A percentile compares a stretch with the other conserved stretches of the same genome.
Evolutionary conservation across 2,329 filamentous ascomycete species (phyloP).

Genomic region (Arthrobotrys conoides): DNA sequence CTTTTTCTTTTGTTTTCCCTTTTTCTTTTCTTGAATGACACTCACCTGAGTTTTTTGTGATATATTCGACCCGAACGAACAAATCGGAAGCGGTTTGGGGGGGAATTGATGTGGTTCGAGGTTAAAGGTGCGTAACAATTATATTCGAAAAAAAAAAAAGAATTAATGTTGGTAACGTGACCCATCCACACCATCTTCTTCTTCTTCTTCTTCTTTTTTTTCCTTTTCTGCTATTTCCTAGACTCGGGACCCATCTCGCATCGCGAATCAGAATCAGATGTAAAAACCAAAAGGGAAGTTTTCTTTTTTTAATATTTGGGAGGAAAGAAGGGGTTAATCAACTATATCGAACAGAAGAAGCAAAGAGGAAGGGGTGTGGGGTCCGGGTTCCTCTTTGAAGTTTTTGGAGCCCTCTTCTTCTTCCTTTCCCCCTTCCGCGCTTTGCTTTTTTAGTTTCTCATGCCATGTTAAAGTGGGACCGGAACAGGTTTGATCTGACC

Average conservation of each 20-base stretch:
- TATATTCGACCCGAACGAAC: slow-evolving; percentile 31
- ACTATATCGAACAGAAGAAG: slow-evolving; percentile 5
- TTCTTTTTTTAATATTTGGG: slow-evolving; percentile 25
- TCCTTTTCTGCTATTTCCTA: background rate
- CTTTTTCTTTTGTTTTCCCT: slow-evolving; percentile 15
- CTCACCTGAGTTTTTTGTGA: slow-evolving; percentile 32
- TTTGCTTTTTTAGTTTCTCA: slow-evolving; percentile 38
- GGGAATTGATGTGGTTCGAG: slow-evolving; percentile 30
- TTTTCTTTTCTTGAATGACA: background rate
- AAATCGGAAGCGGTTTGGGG: slow-evolving; percentile 49
- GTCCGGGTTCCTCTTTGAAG: slow-evolving; percentile 9
- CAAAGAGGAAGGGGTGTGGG: slow-evolving; percentile 34
- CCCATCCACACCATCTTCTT: slow-evolving; percentile 46
- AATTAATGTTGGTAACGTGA: slow-evolving; percentile 43
- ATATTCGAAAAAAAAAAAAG: slow-evolving; percentile 35
- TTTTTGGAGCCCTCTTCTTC: slow-evolving; percentile 10
- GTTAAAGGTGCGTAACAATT: slow-evolving; percentile 33
- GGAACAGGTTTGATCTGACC: slow-evolving; percentile 43
- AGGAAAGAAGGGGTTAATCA: slow-evolving; percentile 1
- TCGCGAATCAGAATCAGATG: slow-evolving; percentile 58
- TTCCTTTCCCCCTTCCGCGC: slow-evolving; percentile 1
- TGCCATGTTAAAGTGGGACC: slow-evolving; percentile 44
- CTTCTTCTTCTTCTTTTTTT: background rate
- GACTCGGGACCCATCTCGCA: slow-evolving; percentile 41
- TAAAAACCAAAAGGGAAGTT: slow-evolving; percentile 19